A percentile compares a stretch with the other conserved stretches of the same genome.
Conservation (phyloP, 2,329 filamentous ascomycete genomes). For the Emericellopsis cladophorae region DNA sequence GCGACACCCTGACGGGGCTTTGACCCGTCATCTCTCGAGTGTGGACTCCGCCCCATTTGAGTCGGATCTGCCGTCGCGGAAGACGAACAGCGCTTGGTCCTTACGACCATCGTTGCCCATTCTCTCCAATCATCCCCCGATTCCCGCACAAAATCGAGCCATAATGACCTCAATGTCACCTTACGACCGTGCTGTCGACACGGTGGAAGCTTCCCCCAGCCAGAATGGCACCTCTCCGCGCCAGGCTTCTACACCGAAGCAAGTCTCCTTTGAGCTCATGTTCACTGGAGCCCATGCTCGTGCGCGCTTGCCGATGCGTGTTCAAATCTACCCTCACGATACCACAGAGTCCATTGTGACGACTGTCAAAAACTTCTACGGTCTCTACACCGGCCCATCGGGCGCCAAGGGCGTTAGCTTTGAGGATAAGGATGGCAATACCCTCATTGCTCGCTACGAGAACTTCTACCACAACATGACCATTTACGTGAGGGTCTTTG, state of each 20-base stretch:
- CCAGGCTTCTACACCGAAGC: constrained; percentile 46
- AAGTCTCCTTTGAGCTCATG: constrained; percentile 68
- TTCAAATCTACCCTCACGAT: constrained; percentile 90
- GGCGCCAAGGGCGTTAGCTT: constrained; percentile 81
- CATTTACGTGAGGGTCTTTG: constrained; percentile 81
- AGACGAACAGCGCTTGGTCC: not conserved
- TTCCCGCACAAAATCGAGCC: constrained; percentile 11
- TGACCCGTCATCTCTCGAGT: not conserved
- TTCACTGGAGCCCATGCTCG: constrained; percentile 45
- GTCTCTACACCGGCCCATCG: constrained; percentile 65
- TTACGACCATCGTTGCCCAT: not conserved
- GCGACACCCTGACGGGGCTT: not conserved
- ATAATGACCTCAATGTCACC: constrained; percentile 35
- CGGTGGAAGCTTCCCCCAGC: constrained; percentile 21
- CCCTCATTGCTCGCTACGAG: constrained; percentile 89
- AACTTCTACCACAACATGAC: constrained; percentile 90
- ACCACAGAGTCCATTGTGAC: constrained; percentile 96
- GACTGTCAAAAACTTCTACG: constrained; percentile 98
- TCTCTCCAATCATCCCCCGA: not conserved
- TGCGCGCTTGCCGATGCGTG: constrained; percentile 70
- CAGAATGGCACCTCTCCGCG: constrained; percentile 33
- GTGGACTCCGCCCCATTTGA: not conserved
- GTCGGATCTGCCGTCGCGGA: not conserved
- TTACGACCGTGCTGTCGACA: constrained; percentile 18
- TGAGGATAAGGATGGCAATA: constrained; percentile 79